Percentiles rank a stretch among this genome's conserved stretches.
Conservation (phyloP, 2,329 filamentous ascomycete genomes). For the Chrysosporium queenslandicum region DNA sequence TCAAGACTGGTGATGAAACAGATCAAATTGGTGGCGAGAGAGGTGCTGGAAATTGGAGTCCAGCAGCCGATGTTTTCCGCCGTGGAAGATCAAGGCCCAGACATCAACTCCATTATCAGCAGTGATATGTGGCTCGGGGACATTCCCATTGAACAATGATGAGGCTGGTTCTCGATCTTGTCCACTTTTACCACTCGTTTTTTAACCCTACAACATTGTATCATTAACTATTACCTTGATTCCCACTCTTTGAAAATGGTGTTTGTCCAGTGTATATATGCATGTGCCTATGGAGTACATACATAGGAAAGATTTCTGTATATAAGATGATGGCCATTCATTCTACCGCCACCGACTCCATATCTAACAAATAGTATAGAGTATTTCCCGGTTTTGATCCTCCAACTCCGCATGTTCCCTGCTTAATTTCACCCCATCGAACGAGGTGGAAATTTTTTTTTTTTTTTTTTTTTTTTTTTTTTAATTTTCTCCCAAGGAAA, state of each 20-base stretch:
- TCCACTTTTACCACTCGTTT: background rate
- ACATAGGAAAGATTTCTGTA: background rate
- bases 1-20: constrained; percentile 60
- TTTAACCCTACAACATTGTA: background rate
- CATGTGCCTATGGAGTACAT: background rate
- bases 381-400: too few relatives aligned
- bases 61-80: constrained; percentile 20
- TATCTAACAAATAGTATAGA: too few relatives aligned
- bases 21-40: constrained; percentile 67
- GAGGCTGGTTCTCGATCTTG: background rate
- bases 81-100: constrained; percentile 14
- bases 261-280: background rate
- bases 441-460: too few relatives aligned
- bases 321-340: background rate
- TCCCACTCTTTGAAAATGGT: too few relatives aligned
- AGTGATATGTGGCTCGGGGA: constrained; percentile 19
- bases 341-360: too few relatives aligned
- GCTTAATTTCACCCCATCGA: too few relatives aligned
- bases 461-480: too few relatives aligned
- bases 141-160: constrained; percentile 15
- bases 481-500: too few relatives aligned
- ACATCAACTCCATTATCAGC: constrained; percentile 16
- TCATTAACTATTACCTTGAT: background rate
- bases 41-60: constrained; percentile 47
- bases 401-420: too few relatives aligned